Conservation (phyloP, 2,329 filamentous ascomycete genomes). For the Emmonsia crescens region DNA sequence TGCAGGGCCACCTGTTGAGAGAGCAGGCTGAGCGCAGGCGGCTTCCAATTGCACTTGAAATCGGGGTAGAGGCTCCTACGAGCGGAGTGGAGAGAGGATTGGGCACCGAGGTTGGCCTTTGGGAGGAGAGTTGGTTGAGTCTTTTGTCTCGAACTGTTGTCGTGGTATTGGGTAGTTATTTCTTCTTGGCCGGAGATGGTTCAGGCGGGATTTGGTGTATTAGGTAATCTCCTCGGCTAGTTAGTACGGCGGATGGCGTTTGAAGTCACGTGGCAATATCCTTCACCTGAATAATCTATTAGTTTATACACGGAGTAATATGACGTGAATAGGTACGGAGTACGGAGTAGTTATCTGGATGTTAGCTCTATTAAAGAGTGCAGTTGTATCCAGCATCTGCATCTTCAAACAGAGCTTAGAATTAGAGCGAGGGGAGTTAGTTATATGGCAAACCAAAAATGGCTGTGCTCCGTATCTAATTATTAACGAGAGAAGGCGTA, state of each 20-base stretch:
- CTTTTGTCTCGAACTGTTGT: neutral
- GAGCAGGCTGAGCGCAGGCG: constrained; percentile 9
- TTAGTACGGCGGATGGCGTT: neutral
- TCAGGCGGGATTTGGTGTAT: neutral
- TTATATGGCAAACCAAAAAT: too few relatives aligned
- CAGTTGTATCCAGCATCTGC: too few relatives aligned
- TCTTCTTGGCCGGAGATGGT: neutral
- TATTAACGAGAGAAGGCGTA: too few relatives aligned
- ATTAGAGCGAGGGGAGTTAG: neutral
- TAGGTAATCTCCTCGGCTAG: constrained; percentile 2
- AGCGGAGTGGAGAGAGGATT: constrained; percentile 1
- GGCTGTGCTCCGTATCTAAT: too few relatives aligned
- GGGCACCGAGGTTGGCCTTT: neutral
- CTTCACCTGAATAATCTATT: too few relatives aligned
- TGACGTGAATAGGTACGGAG: too few relatives aligned
- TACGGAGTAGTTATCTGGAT: too few relatives aligned
- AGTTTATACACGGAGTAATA: too few relatives aligned
- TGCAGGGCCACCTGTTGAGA: neutral
- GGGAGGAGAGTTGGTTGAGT: neutral
- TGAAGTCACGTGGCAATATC: neutral
- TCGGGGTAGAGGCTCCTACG: constrained; percentile 9
- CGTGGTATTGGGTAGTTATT: neutral
- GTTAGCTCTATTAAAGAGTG: neutral
- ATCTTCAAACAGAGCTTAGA: too few relatives aligned
- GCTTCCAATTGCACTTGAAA: constrained; percentile 25